Conservation (phyloP, 306 rosid genomes). For the Leucaena leucocephala region DNA sequence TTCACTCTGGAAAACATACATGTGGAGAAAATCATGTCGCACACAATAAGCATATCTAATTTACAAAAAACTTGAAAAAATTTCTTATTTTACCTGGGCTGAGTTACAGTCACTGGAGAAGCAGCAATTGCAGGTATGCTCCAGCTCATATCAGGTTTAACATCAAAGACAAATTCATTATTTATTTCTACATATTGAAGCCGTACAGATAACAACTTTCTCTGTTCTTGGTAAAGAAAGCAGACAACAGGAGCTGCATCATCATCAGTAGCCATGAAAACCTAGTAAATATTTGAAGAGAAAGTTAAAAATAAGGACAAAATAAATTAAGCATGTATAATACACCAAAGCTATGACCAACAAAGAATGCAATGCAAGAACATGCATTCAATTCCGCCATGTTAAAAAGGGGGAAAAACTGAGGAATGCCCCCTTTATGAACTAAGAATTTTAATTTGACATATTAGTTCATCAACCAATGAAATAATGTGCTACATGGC, state of each 20-base stretch:
- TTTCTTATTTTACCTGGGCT: conserved; percentile 65
- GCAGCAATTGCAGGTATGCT: conserved; percentile 86
- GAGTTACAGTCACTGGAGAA: conserved; percentile 79
- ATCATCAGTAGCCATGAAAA: conserved; percentile 80
- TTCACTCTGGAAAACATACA: conserved; percentile 57
- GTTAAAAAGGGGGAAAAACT: background rate
- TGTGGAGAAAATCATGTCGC: conserved; percentile 38
- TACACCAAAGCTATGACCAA: conserved; percentile 23
- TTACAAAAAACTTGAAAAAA: conserved; percentile 21
- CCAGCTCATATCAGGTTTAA: conserved; percentile 98
- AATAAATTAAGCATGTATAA: conserved; percentile 23
- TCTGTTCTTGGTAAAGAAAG: conserved; percentile 92
- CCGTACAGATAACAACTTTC: conserved; percentile 74
- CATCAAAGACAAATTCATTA: conserved; percentile 77
- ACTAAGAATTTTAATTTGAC: conserved; percentile 26
- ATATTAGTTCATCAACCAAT: conserved; percentile 24
- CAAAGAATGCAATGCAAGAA: conserved; percentile 28
- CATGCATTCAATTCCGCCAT: background rate
- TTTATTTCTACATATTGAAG: conserved; percentile 87
- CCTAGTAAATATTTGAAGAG: conserved; percentile 56
- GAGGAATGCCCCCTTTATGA: conserved; percentile 10
- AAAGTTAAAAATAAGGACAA: conserved; percentile 36
- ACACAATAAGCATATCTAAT: conserved; percentile 20
- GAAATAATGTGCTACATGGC: conserved; percentile 10
- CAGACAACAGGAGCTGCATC: conserved; percentile 87